Base-by-base conservation (phyloP, 306 rosid genomes). In the Rubus parviflorus region DNA sequence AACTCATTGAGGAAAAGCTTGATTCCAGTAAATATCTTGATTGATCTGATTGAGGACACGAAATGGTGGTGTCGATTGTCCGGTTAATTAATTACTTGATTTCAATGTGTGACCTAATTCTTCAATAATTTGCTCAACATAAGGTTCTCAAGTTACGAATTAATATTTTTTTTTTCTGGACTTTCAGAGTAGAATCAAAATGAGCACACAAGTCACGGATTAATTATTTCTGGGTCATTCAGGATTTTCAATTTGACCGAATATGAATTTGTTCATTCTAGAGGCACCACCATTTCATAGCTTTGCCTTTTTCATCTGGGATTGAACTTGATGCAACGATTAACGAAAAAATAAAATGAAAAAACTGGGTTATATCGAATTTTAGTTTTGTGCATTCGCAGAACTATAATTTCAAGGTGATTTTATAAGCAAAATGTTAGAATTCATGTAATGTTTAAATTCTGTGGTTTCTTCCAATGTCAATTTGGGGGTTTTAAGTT, bases 351-450 rank as follows among this genome's bases (percentile, higher is more conserved):
- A 38, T 13, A 17, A 11, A 38, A 51, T 4, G 5, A 65, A 65
- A 41, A 19, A 14, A 30, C 17, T 46, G 47, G 58, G 17, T 71
- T 71, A 30, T 71, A 41, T 81, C 35, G 69, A 65, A 6, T 71
- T 75, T 57, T 74, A 70, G 51, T 74, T 52, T 61, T 22, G 69
- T 75, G 76, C 60, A 69, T 60, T 81, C 73, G 70, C 14, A 41
- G 46, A 41, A 45, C 22, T 17, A 30, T 49, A 40, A 77, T 58
- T 77, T 52, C 56, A 73, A 15, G 35, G 57, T 12, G 47, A 11
- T 53, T 72, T 40, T 48, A 17, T 19, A 11, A 61, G 12, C 17
- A 17, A 63, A 35, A 22, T 75, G 14, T 16, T 30, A 3, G 13
- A 15, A 0, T 19, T 11, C 40, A 38, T 56, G 4, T 7, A 14